Conservation (phyloP, 768 basidiomycete species). For the Boletus tomentosulus region DNA sequence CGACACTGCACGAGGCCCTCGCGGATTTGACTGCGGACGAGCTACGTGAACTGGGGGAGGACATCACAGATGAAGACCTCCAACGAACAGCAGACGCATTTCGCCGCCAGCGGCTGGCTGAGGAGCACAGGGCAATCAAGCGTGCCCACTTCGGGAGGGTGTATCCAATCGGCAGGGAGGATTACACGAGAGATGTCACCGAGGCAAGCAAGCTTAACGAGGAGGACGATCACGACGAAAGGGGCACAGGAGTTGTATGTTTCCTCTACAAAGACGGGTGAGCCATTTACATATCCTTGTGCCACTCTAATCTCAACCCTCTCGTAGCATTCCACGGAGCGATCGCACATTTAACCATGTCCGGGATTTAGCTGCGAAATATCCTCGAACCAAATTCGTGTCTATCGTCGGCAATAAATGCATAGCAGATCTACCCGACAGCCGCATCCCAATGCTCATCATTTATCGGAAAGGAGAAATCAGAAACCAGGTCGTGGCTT, state of each 20-base stretch:
- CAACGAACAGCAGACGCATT: conserved; percentile 69
- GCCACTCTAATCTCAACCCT: background rate
- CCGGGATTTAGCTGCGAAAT: conserved; percentile 65
- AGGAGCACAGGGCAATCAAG: conserved; percentile 54
- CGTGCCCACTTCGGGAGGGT: conserved; percentile 77
- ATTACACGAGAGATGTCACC: conserved; percentile 93
- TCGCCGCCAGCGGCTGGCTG: conserved; percentile 57
- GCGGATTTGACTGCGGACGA: conserved; percentile 60
- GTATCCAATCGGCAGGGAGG: conserved; percentile 86
- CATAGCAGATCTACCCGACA: conserved; percentile 93
- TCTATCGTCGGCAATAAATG: conserved; percentile 93
- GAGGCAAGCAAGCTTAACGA: conserved; percentile 79
- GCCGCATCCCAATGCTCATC: conserved; percentile 86
- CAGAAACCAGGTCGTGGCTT: conserved; percentile 75
- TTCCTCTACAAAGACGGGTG: conserved; percentile 95
- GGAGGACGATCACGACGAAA: conserved; percentile 58
- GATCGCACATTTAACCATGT: conserved; percentile 73
- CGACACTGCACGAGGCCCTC: conserved; percentile 63
- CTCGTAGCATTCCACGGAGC: conserved; percentile 68
- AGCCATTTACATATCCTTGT: conserved; percentile 26
- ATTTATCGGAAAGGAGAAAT: conserved; percentile 93
- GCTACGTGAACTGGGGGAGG: conserved; percentile 66
- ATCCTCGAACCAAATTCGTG: conserved; percentile 93
- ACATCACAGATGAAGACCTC: conserved; percentile 69
- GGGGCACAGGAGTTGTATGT: conserved; percentile 90